A percentile compares a stretch with the other conserved stretches of the same genome.
Evolutionary conservation across 2,329 filamentous ascomycete species (phyloP).

Genomic region (Colletotrichum sojae): DNA sequence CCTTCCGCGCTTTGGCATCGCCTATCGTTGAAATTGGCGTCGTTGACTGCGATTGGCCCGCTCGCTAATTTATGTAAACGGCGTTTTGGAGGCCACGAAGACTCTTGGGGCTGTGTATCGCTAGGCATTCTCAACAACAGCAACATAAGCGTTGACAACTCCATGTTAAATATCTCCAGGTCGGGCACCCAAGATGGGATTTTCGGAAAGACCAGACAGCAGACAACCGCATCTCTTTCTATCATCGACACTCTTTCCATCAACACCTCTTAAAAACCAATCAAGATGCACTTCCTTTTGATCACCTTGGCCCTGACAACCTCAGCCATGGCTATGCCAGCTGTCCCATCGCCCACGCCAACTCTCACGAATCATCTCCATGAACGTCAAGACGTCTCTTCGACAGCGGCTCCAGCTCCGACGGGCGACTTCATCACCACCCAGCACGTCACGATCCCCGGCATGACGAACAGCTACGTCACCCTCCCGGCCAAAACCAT

Average conservation of each 20-base stretch:
- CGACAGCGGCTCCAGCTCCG: slow-evolving; percentile 4
- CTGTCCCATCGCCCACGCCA: slow-evolving; percentile 17
- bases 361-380: not conserved
- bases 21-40: not conserved
- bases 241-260: not conserved
- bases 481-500: slow-evolving; percentile 51
- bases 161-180: not conserved
- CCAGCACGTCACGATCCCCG: slow-evolving; percentile 46
- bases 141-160: not conserved
- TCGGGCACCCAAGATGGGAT: too few species aligned
- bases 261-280: not conserved
- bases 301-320: slow-evolving; percentile 3
- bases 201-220: not conserved
- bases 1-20: not conserved
- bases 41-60: slow-evolving; percentile 12
- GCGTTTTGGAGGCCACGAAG: not conserved
- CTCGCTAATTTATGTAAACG: slow-evolving; percentile 22
- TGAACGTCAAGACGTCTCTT: slow-evolving; percentile 7
- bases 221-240: not conserved
- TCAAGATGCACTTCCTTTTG: slow-evolving; percentile 7
- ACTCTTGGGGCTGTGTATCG: slow-evolving; percentile 6
- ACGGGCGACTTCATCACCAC: slow-evolving; percentile 47
- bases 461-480: slow-evolving; percentile 46
- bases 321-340: slow-evolving; percentile 2
- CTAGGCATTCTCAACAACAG: slow-evolving; percentile 5